phyloP scores from a whole-genome alignment of 768 basidiomycete genomes.

The Floccularia luteovirens region DNA sequence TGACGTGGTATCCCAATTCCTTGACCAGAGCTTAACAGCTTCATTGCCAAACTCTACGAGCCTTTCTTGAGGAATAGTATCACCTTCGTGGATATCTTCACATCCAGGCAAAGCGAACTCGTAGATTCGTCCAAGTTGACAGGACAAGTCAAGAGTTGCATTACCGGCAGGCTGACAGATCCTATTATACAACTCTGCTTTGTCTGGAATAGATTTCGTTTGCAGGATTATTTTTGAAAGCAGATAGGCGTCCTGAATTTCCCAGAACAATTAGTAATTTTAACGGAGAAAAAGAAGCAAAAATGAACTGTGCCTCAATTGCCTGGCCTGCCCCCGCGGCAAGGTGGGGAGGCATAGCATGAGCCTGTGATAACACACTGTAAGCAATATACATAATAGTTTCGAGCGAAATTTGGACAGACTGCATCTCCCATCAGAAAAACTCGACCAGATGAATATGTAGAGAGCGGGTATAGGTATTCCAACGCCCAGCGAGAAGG shows the following conservation, averaged over 20 bases:
- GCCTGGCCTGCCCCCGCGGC: background rate
- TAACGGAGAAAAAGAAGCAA: background rate
- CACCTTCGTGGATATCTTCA: background rate
- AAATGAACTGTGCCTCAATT: background rate
- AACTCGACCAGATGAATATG: slow-evolving; percentile 9
- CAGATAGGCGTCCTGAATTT: background rate
- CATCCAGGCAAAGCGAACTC: slow-evolving; percentile 1
- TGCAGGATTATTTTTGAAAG: background rate
- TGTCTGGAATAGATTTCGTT: background rate
- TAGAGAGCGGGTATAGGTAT: slow-evolving; percentile 11
- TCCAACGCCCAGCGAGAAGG: slow-evolving; percentile 14
- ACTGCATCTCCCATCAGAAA: slow-evolving; percentile 16
- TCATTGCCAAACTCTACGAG: too few relatives aligned
- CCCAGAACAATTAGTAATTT: too few relatives aligned
- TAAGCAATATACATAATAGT: background rate
- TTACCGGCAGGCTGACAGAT: background rate
- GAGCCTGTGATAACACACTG: background rate
- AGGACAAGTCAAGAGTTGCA: background rate
- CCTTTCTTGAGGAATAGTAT: background rate
- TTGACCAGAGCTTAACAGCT: background rate
- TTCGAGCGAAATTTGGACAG: background rate
- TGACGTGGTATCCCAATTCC: too few relatives aligned
- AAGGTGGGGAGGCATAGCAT: background rate
- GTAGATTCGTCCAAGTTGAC: background rate
- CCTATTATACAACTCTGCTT: background rate